Conservation (phyloP, 1,284 basidiomycete species). For the Puccinia polysora region DNA sequence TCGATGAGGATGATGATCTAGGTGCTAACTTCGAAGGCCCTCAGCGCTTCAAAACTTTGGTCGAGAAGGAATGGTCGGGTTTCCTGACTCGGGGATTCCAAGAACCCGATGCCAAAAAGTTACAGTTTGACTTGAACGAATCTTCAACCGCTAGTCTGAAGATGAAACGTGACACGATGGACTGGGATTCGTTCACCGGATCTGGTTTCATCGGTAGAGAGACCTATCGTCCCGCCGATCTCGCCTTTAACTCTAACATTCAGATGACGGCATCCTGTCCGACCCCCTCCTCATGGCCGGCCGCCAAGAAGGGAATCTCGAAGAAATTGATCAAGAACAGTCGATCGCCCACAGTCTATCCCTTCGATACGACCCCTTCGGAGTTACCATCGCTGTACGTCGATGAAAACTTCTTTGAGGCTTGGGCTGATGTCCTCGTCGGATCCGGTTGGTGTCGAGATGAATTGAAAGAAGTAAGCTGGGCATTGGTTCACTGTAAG, state of each 20-base stretch:
- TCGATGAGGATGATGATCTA: conserved; percentile 45
- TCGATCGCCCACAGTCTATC: conserved; percentile 47
- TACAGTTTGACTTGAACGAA: conserved; percentile 51
- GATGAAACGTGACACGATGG: conserved; percentile 48
- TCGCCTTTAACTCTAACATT: conserved; percentile 48
- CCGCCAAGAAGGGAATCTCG: conserved; percentile 38
- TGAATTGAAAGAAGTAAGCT: conserved; percentile 50
- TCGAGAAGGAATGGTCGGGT: conserved; percentile 51
- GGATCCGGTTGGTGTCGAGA: conserved; percentile 50
- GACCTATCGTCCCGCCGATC: conserved; percentile 47
- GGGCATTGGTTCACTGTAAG: conserved; percentile 49
- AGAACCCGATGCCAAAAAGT: conserved; percentile 47
- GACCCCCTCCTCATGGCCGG: conserved; percentile 44
- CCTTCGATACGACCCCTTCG: conserved; percentile 49
- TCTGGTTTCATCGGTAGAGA: conserved; percentile 50
- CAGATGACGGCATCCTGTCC: conserved; percentile 33
- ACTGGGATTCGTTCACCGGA: conserved; percentile 50
- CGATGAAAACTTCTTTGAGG: conserved; percentile 51
- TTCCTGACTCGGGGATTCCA: conserved; percentile 50
- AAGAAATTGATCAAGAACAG: conserved; percentile 46
- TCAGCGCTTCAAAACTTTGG: conserved; percentile 47
- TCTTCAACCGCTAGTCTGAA: conserved; percentile 35
- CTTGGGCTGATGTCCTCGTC: conserved; percentile 51
- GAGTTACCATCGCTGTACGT: conserved; percentile 45
- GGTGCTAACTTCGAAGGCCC: conserved; percentile 45